Conservation (phyloP, 179 eudicot genomes). For the Vitellaria paradoxa region DNA sequence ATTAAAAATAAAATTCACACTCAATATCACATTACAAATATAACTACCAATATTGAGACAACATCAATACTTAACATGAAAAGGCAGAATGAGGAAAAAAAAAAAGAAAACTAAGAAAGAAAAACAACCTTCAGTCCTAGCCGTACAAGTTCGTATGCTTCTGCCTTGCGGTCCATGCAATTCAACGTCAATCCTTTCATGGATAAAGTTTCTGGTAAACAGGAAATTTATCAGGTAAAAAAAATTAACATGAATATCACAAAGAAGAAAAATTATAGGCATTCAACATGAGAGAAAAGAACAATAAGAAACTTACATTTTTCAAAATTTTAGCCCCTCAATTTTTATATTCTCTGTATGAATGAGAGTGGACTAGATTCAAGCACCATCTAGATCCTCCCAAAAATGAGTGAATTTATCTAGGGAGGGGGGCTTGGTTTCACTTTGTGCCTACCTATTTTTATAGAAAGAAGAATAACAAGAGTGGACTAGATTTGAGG, state of each 20-base stretch:
- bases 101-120: slow-evolving; percentile 5
- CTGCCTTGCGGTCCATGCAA: slow-evolving; percentile 99
- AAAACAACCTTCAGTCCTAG: slow-evolving; percentile 86
- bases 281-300: neutral
- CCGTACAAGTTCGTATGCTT: slow-evolving; percentile 98
- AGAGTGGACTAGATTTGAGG: too few relatives aligned
- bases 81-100: neutral
- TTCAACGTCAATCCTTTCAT: slow-evolving; percentile 98
- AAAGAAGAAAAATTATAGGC: slow-evolving; percentile 11
- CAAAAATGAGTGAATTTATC: too few relatives aligned
- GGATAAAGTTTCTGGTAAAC: slow-evolving; percentile 76
- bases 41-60: slow-evolving; percentile 5
- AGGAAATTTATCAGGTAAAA: slow-evolving; percentile 5
- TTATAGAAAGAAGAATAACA: too few relatives aligned
- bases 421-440: too few relatives aligned
- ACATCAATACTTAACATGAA: neutral
- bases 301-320: neutral
- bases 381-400: too few relatives aligned
- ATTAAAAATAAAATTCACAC: slow-evolving; percentile 13
- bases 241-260: neutral
- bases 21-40: slow-evolving; percentile 5
- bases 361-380: too few relatives aligned
- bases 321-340: neutral
- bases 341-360: neutral
- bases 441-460: too few relatives aligned